Evolutionary conservation across 495 filamentous ascomycete genomes (phyloP), one percentile per base, ranked within the genome.

Genomic region (Tuber indicum): DNA sequence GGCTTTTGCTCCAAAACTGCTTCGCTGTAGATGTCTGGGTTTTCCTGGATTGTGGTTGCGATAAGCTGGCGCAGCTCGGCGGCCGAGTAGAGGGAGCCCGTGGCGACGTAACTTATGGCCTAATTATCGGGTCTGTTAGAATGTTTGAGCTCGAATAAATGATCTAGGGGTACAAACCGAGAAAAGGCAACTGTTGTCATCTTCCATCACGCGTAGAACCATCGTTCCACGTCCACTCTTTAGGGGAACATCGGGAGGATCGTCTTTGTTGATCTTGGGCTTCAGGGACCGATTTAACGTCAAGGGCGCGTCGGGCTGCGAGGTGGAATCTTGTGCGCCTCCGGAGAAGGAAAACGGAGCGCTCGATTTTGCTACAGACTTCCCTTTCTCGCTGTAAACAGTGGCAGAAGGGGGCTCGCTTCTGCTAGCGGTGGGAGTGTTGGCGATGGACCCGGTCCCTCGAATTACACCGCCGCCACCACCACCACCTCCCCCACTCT

Each of bases 181-280:
- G 84, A 98, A 99, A 76, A 98, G 90, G 84, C 96, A 99, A 70
- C 90, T 92, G 84, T 98, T 98, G 84, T 99, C 96, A 82, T 98
- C 96, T 16, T 94, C 93, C 96, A 99, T 98, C 47, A 98, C 93
- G 3, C 96, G 91, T 8, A 98, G 89, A 44, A 97, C 90, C 42
- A 94, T 85, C 0, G 89, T 92, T 42, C 90, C 90, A 16, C 86
- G 86, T 74, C 89, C 90, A 36, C 87, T 85, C 39, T 90, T 87
- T 4, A 93, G 85, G 0, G 89, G 86, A n/a, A 93, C 83, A 81
- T 93, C 91, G 0, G 92, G 92, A 9, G 92, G 89, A 79, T 94
- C 92, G 43, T 86, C 85, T 58, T 83, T 80, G n/a, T 84, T 79
- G 39, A 81, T 71, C 43, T 85, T 85, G 16, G 84, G 71, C 74